A percentile compares a stretch with the other conserved stretches of the same genome.
Conservation (phyloP, 2,329 filamentous ascomycete genomes). For the Simplicillium sp. region DNA sequence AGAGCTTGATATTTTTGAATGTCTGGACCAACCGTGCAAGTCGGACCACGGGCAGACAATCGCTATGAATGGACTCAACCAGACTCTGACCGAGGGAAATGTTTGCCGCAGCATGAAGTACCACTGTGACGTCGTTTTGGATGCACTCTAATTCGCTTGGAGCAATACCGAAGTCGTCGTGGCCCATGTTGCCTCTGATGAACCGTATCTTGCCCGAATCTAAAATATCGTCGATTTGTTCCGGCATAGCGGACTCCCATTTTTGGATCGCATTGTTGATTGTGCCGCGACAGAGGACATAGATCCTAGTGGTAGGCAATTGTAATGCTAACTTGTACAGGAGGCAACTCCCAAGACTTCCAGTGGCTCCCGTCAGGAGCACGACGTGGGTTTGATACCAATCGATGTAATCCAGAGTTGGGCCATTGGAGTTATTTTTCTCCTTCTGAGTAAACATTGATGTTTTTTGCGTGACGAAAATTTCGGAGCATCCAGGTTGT, state of each 20-base stretch:
- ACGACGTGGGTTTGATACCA: conserved; percentile 1
- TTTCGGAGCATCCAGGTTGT: too few relatives aligned
- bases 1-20: not conserved
- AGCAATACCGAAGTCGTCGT: not conserved
- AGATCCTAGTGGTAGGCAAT: not conserved
- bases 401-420: not conserved
- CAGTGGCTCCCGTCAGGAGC: conserved; percentile 1
- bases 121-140: conserved; percentile 1
- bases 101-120: conserved; percentile 2
- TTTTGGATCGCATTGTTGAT: conserved; percentile 1
- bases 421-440: too few relatives aligned
- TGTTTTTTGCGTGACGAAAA: too few relatives aligned
- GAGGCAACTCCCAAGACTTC: conserved; percentile 1
- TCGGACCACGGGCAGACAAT: not conserved
- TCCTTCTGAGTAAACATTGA: too few relatives aligned
- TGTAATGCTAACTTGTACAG: conserved; percentile 1
- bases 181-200: conserved; percentile 1
- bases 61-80: conserved; percentile 1
- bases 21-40: not conserved
- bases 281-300: conserved; percentile 1
- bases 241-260: not conserved
- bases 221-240: conserved; percentile 2
- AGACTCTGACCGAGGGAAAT: conserved; percentile 1
- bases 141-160: not conserved
- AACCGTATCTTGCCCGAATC: conserved; percentile 1